Percentiles rank a stretch among this genome's conserved stretches.
These are phyloP conservation scores for Xylariaceae sp. DNA, from an alignment of 2,329 filamentous ascomycete genomes.

Conservation along the genomic window DNA sequence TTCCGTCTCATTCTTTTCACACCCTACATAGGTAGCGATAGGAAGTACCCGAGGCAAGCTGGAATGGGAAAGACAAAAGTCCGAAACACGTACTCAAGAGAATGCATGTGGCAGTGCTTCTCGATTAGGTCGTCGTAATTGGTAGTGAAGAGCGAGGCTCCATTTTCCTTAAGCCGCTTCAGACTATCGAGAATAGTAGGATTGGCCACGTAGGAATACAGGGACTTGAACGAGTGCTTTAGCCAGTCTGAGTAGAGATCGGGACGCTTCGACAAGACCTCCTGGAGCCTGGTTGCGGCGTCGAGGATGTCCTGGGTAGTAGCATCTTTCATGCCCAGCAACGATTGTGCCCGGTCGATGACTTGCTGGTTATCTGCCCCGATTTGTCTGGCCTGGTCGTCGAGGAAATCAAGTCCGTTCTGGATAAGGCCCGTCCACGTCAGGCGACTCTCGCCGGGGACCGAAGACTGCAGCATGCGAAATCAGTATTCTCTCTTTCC, in stretches of 20 bases:
- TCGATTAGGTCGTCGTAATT: conserved; percentile 25
- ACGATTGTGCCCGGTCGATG: neutral
- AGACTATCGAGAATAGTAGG: conserved; percentile 18
- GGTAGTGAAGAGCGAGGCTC: conserved; percentile 20
- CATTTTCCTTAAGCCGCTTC: conserved; percentile 11
- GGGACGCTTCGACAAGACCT: conserved; percentile 6
- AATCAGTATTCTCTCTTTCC: neutral
- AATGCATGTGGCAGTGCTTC: conserved; percentile 10
- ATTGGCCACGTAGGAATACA: conserved; percentile 11
- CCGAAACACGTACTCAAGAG: conserved; percentile 3
- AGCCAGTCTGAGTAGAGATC: conserved; percentile 12
- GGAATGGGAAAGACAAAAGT: too few relatives aligned
- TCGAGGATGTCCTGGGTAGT: neutral
- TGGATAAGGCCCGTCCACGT: conserved; percentile 17
- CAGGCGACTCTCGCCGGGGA: conserved; percentile 9
- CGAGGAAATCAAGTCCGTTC: conserved; percentile 16
- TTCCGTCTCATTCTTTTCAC: too few relatives aligned
- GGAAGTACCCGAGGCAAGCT: too few relatives aligned
- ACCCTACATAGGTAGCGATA: too few relatives aligned
- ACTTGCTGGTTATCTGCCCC: neutral
- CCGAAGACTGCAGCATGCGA: conserved; percentile 2
- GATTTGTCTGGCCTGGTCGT: conserved; percentile 9
- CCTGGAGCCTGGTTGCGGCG: conserved; percentile 1
- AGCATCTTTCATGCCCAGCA: neutral
- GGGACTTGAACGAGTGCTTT: conserved; percentile 17